Base-by-base conservation (phyloP, 2,329 filamentous ascomycete genomes). In the Colletotrichum tofieldiae region DNA sequence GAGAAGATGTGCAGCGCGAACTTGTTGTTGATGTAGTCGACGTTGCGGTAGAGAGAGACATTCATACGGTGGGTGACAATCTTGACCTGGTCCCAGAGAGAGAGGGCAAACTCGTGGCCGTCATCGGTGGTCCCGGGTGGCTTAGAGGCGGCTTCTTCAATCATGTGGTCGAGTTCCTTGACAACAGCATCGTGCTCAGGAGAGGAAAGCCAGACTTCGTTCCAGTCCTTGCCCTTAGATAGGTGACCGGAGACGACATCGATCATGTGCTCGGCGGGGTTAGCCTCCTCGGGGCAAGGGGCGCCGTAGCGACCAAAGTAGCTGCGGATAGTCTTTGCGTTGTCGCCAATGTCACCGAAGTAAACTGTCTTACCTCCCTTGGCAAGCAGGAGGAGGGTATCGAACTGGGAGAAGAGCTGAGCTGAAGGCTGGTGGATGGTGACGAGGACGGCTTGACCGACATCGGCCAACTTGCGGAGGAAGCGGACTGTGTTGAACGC, bases 211-310 rank as follows among this genome's bases (percentile, higher is more conserved):
- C 93, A 94, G 74, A 93, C 88, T 47, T 93, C 85, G 77, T 91
- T 92, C 92, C 91, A 94, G 78, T 93, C 88, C 54, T 74, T 84
- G 76, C 76, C 81, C 65, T 82, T 84, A 0, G 84, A 86, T 1
- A 87, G 77, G 45, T 81, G 78, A 0, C 88, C 88, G 1, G 88
- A 88, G 18, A 87, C 86, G 23, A 88, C 85, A 61, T 89, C 86
- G 64, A 95, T 89, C 90, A 95, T 94, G 84, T 91, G 93, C 79
- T 95, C 93, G 0, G 93, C 93, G 1, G 92, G 92, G 76, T 95
- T 95, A 23, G 89, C 89, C 0, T 90, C 88, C 0, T 83, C 74
- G 0, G 88, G 87, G 73, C 92, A 93, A 1, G 88, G 85, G 0
- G 89, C 91, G 6, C 92, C 93, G 71, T 93, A 88, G 26, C 84